A percentile compares a stretch with the other conserved stretches of the same genome.
Evolutionary conservation across 2,329 filamentous ascomycete genomes (phyloP).

Genomic region (Fusarium odoratissimum): DNA sequence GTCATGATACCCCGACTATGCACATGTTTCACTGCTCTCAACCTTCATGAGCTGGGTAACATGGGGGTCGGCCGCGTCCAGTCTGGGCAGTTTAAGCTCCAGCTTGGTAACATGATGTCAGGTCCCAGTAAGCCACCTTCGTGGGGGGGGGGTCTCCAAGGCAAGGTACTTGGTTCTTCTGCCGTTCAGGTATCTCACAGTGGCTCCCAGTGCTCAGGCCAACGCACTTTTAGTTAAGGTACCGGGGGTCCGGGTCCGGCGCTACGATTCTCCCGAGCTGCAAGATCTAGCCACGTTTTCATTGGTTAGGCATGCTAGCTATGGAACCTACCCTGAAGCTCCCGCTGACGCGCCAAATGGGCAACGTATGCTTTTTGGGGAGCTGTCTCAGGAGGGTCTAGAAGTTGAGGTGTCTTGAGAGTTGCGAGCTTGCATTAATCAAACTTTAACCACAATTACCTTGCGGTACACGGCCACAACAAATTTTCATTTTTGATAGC

Average conservation of each 20-base stretch:
- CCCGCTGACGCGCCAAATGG: constrained; percentile 46
- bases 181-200: constrained; percentile 18
- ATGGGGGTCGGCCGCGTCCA: constrained; percentile 29
- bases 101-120: constrained; percentile 47
- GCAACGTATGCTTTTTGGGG: constrained; percentile 53
- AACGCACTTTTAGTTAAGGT: background rate
- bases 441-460: constrained; percentile 19
- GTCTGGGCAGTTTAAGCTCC: constrained; percentile 13
- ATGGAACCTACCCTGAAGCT: constrained; percentile 42
- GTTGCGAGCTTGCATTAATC: constrained; percentile 36
- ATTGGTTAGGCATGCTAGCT: constrained; percentile 44
- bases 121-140: constrained; percentile 37
- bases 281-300: constrained; percentile 15
- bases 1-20: constrained; percentile 32
- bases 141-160: constrained; percentile 33
- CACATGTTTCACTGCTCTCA: constrained; percentile 8
- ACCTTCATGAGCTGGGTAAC: constrained; percentile 12
- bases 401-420: constrained; percentile 40
- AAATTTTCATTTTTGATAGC: constrained; percentile 25
- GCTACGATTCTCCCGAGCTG: constrained; percentile 39
- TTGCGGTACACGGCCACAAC: constrained; percentile 20
- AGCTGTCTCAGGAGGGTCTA: constrained; percentile 45
- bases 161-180: constrained; percentile 29
- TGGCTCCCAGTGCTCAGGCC: background rate
- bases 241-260: constrained; percentile 27